Conservation (phyloP, 2,329 filamentous ascomycete species). For the Arthroderma sp. region DNA sequence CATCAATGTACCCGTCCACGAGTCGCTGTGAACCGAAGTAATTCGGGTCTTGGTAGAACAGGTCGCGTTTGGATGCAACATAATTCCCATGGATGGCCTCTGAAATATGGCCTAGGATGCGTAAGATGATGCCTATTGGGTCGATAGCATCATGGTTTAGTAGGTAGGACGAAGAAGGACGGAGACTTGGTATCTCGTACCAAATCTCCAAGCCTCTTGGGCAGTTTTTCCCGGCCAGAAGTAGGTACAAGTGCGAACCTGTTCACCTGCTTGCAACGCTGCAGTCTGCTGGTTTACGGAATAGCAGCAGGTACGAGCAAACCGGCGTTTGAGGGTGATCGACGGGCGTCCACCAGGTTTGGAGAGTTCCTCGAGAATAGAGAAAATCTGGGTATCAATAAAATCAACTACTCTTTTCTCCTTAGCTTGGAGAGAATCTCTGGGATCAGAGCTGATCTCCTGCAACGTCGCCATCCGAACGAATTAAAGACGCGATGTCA, state of each 20-base stretch:
- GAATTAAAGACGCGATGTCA: no score
- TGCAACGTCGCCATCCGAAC: no score
- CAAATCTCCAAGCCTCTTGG: conserved; percentile 47
- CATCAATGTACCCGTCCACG: conserved; percentile 48
- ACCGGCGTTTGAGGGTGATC: conserved; percentile 17
- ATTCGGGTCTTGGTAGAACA: conserved; percentile 49
- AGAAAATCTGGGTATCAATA: conserved; percentile 17
- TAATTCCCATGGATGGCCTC: conserved; percentile 36
- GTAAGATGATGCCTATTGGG: conserved; percentile 38
- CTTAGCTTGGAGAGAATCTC: background rate
- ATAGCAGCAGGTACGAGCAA: conserved; percentile 11
- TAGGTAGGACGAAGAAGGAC: background rate
- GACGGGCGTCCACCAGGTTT: conserved; percentile 17
- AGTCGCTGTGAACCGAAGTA: conserved; percentile 44
- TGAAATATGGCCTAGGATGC: conserved; percentile 43
- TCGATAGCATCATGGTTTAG: background rate
- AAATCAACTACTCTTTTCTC: conserved; percentile 17
- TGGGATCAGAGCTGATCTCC: background rate
- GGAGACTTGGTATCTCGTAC: conserved; percentile 19
- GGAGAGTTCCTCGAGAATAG: conserved; percentile 16
- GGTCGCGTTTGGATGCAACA: conserved; percentile 48
- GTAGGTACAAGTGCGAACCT: conserved; percentile 21
- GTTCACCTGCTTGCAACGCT: conserved; percentile 16
- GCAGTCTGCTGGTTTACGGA: conserved; percentile 19
- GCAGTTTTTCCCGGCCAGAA: conserved; percentile 43